Base-by-base conservation (phyloP, 805 yeast species). In the Yarrowia porcina region DNA sequence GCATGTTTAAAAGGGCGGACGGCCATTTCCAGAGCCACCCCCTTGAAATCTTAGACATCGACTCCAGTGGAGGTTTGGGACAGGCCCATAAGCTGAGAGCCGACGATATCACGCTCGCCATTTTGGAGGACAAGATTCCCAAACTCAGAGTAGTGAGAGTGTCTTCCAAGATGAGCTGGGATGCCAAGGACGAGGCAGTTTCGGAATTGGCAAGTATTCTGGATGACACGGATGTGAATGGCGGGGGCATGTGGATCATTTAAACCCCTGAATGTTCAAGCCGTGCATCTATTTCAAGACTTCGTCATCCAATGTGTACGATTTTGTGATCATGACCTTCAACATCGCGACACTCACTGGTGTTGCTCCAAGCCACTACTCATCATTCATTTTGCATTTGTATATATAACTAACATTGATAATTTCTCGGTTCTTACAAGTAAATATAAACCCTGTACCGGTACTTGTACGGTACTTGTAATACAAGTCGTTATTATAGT, bases 121-220 rank as follows among this genome's bases (percentile, higher is more conserved):
- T 92, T 20, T 80, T 83, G 70, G 97, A 92, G 65, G 86, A 83
- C 10, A 77, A 96, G 68, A 73, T 94, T 17, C 96, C 96, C 0
- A 67, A 77, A 39, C 77, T 94, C 70, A 79, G 80, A 65, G 81
- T 81, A 54, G 77, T 94, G 1, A 78, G 87, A 44, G 80, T 91
- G 44, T 86, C 94, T 21, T 82, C 87, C 17, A 85, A 86, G 72
- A 75, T 94, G 36, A 97, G 97, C 9, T 94, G 99, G 99, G 72
- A 70, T 54, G 72, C 76, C 60, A 76, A 78, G 25, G 79, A 85
- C 67, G 83, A 81, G 44, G 85, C 84, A 64, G 83, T 87, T 32
- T 77, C 76, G 25, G 89, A 86, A 65, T 76, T 92, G 54, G 86
- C 85, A 0, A 84, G 82, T 56, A 84, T 83, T 36, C 75, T 93